Evolutionary conservation across 371 early-diverging fungal species (phyloP), one percentile per base, ranked within the genome.

Genomic region (Haplosporangium sp.): DNA sequence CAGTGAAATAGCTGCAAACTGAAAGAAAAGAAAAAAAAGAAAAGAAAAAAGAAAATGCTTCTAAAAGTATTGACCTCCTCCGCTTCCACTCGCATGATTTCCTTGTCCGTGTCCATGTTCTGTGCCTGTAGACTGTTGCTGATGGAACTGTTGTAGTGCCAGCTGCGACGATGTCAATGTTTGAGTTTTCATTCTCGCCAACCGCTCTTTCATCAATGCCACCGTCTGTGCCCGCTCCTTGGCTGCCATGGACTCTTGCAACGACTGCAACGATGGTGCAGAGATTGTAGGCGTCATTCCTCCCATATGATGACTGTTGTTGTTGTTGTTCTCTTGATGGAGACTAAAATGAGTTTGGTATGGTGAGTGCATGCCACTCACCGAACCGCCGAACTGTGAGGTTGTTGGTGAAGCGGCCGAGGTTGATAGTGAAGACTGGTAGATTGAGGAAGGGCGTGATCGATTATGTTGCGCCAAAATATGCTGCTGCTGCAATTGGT

Each of bases 121-220:
- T 18, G 38, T 14, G 4, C 54, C 56, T 2, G 66, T 23, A 13
- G 65, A 55, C 54, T 72, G 73, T 29, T 76, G 71, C 46, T 79
- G 72, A 57, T 72, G 72, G 48, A 64, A 72, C 51, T 79, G 79
- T 29, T 79, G 79, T 9, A 79, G 52, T 18, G 79, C 79, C 59
- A 65, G 29, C 37, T 79, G 79, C 0, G 69, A 72, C 7, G 79
- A 64, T 5, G 79, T 73, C 65, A 72, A 12, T 0, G 67, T 79
- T 62, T 79, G 79, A 2, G 68, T 51, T 73, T 90, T 90, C 88
- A 90, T 88, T 42, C 80, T 64, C 1, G 87, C 90, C 10, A 90
- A 61, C 54, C 85, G 65, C 73, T 89, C 90, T 59, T 86, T 89
- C 55, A 90, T 74, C n/a, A 85, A 81, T 38, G 82, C 83, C 3